A percentile compares a stretch with the other conserved stretches of the same genome.
phyloP scores from a whole-genome alignment of 352 stramenopile species.

The Saprolegnia parasitica region DNA sequence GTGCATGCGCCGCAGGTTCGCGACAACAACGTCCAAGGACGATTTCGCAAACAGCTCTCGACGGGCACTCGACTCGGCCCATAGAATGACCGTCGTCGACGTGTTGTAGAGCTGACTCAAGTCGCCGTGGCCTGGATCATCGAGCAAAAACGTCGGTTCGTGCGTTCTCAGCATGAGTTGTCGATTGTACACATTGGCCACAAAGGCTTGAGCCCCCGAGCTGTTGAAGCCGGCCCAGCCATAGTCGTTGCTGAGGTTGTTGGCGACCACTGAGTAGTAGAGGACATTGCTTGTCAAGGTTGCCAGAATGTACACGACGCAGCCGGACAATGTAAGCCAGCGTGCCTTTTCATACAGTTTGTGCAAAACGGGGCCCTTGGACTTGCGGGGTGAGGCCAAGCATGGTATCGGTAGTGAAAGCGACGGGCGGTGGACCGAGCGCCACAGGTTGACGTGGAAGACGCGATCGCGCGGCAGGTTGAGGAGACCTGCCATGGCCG shows the following conservation, averaged over 20 bases:
- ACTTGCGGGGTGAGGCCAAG: too few relatives aligned
- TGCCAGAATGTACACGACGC: background rate
- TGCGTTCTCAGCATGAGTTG: background rate
- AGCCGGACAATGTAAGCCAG: background rate
- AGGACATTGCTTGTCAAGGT: constrained; percentile 9
- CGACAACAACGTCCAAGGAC: background rate
- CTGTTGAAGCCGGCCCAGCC: constrained; percentile 21
- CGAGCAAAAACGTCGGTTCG: background rate
- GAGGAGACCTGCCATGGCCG: background rate
- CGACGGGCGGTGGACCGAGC: background rate
- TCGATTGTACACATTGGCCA: constrained; percentile 14
- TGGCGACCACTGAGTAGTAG: constrained; percentile 13
- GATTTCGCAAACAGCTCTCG: background rate
- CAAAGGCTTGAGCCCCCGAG: constrained; percentile 3
- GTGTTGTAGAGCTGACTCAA: constrained; percentile 14
- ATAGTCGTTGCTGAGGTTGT: constrained; percentile 14
- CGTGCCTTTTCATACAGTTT: too few relatives aligned
- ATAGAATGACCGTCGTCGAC: background rate
- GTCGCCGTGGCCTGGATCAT: background rate
- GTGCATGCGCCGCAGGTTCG: background rate
- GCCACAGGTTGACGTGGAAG: constrained; percentile 9
- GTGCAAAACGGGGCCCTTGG: too few relatives aligned
- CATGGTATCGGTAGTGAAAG: too few relatives aligned
- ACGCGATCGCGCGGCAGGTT: background rate
- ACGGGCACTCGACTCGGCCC: constrained; percentile 15